Evolutionary conservation across 2,329 filamentous ascomycete species (phyloP), one percentile per base, ranked within the genome.

Genomic region (Sporothrix brasiliensis): DNA sequence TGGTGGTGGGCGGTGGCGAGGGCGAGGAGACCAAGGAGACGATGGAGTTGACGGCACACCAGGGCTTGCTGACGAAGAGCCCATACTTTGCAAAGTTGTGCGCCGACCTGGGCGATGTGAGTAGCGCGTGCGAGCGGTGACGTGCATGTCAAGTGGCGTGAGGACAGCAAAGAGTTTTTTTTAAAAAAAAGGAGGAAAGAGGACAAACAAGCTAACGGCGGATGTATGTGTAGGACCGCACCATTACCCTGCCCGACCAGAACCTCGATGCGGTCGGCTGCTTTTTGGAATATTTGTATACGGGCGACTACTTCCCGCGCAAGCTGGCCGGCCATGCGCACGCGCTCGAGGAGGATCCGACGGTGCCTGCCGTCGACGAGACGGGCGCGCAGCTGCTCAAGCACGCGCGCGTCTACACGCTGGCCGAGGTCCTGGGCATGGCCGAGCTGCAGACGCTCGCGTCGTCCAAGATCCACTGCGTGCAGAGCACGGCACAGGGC

Each of bases 401-500:
- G 77, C 94, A 97, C 79, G 94, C 94, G 27, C 91, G 91, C 73
- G 87, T 97, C 74, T 97, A 97, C 83, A 97, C 92, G 0, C 85
- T 97, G 30, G 93, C 92, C 30, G 91, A 93, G 76, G 93, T 91
- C 80, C 89, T 95, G 72, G 86, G 88, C 53, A 81, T 93, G 63
- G 81, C 84, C 0, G 83, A 83, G 11, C 88, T 97, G 73, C 92
- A 92, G 80, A 87, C 85, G 21, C 88, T 97, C 39, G 91, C 93
- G 2, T 92, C 92, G 78, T 89, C 88, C 78, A 97, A 97, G 84
- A 97, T 97, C 76, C 93, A 97, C 83, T 92, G 92, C 79, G 91
- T 97, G 76, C 91, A 93, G 77, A 92, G 91, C 58, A 96, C 92
- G 0, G 92, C 93, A 49, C 91, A 90, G 81, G 94, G 93, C 79